These are phyloP conservation scores for Apiospora rasikravindrae DNA, from an alignment of 2,329 filamentous ascomycete species.

Conservation along the genomic window DNA sequence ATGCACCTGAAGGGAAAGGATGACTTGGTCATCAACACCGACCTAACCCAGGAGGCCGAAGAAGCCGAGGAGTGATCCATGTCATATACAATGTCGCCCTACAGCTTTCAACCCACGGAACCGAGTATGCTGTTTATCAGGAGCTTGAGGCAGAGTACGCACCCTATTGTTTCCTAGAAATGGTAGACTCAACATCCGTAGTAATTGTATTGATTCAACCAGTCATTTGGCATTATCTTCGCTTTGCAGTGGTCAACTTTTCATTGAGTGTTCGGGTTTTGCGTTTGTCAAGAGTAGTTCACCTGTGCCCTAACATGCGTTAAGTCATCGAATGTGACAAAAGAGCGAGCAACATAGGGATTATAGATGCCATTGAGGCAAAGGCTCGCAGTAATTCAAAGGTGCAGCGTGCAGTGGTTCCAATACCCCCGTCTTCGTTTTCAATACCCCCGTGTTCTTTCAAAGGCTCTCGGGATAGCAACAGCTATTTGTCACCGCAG, in stretches of 20 bases:
- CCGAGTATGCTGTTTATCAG: neutral
- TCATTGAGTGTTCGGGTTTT: neutral
- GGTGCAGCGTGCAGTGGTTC: neutral
- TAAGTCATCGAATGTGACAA: neutral
- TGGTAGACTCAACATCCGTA: neutral
- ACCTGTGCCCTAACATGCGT: neutral
- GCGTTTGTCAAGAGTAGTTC: neutral
- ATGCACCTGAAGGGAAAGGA: conserved; percentile 56
- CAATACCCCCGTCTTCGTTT: neutral
- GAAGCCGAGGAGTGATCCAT: neutral
- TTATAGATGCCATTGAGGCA: neutral
- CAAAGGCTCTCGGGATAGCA: neutral
- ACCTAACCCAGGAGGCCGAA: conserved; percentile 39
- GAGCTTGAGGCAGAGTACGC: neutral
- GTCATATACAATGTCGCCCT: neutral
- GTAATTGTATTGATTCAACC: neutral
- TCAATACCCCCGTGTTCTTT: neutral
- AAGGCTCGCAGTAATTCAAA: neutral
- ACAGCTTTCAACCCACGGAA: neutral
- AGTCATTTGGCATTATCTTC: neutral
- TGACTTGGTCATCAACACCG: conserved; percentile 58
- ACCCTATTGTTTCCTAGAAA: neutral
- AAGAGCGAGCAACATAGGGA: neutral
- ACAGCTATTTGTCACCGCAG: neutral
- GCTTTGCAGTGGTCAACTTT: neutral